These are phyloP conservation scores for Ogataea chonburiensis DNA, from an alignment of 805 yeast genomes.

Conservation along the genomic window DNA sequence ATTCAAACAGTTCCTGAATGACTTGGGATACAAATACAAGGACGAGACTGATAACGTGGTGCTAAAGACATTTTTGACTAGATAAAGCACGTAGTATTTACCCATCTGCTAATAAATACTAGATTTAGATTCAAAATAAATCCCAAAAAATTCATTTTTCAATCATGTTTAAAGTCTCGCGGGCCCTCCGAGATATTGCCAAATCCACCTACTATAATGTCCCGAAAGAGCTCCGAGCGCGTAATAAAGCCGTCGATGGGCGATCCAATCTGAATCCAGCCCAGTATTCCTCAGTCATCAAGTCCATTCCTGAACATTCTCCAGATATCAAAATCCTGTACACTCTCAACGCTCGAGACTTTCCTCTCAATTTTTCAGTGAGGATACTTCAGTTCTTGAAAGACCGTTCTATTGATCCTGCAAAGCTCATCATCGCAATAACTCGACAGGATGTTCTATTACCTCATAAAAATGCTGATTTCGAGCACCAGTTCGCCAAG, in stretches of 20 bases:
- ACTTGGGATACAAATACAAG: constrained; percentile 69
- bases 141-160: background rate
- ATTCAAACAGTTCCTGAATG: constrained; percentile 65
- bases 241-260: too few relatives aligned
- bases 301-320: constrained; percentile 3
- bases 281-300: background rate
- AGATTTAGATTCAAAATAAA: background rate
- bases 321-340: constrained; percentile 16
- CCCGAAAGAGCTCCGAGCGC: too few relatives aligned
- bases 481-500: background rate
- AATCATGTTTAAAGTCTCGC: too few relatives aligned
- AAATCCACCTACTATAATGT: too few relatives aligned
- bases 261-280: constrained; percentile 5
- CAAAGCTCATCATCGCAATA: constrained; percentile 17
- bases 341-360: constrained; percentile 23
- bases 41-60: constrained; percentile 87
- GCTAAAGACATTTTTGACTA: constrained; percentile 69
- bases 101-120: too few relatives aligned
- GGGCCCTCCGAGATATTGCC: too few relatives aligned
- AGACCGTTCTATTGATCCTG: constrained; percentile 1
- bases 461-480: background rate
- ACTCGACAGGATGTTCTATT: constrained; percentile 12
- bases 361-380: constrained; percentile 21
- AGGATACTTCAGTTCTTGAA: constrained; percentile 7
- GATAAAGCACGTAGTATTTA: constrained; percentile 2